Evolutionary conservation across 768 basidiomycete species (phyloP).

Genomic region (Ramaria sp.): DNA sequence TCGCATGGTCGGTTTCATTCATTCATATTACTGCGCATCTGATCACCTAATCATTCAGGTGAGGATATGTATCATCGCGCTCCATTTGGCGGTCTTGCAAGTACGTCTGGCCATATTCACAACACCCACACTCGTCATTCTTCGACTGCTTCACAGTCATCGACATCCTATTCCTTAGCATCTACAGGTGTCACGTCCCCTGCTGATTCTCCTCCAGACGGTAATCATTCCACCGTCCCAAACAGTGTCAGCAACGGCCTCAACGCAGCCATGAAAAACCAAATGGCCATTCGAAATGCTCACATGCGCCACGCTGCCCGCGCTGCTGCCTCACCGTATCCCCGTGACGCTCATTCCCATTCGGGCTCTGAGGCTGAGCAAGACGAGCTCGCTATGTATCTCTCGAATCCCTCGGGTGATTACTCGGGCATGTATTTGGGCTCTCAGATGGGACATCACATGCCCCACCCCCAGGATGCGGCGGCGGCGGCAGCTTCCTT

Average conservation of each 20-base stretch:
- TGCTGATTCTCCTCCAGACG: slow-evolving; percentile 62
- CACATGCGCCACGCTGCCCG: slow-evolving; percentile 60
- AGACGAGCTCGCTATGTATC: slow-evolving; percentile 78
- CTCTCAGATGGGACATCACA: slow-evolving; percentile 27
- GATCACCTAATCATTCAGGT: slow-evolving; percentile 18
- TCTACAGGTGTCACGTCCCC: slow-evolving; percentile 31
- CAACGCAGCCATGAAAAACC: slow-evolving; percentile 69
- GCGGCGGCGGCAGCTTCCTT: slow-evolving; percentile 66
- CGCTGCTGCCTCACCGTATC: slow-evolving; percentile 74
- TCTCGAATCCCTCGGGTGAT: slow-evolving; percentile 39
- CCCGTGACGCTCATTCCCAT: slow-evolving; percentile 76
- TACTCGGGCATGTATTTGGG: slow-evolving; percentile 55
- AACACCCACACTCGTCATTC: slow-evolving; percentile 31
- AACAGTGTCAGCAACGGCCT: neutral
- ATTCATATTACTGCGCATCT: slow-evolving; percentile 24
- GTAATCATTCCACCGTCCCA: slow-evolving; percentile 38
- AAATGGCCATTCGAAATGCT: slow-evolving; percentile 44
- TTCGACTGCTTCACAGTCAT: slow-evolving; percentile 22
- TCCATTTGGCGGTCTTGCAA: slow-evolving; percentile 38
- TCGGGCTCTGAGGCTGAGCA: slow-evolving; percentile 56
- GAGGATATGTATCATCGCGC: slow-evolving; percentile 65
- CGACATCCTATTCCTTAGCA: slow-evolving; percentile 31
- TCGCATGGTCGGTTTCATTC: neutral
- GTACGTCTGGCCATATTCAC: slow-evolving; percentile 25
- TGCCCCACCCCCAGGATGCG: slow-evolving; percentile 28